Conservation (phyloP, 768 basidiomycete genomes). For the Auricularia sp. region DNA sequence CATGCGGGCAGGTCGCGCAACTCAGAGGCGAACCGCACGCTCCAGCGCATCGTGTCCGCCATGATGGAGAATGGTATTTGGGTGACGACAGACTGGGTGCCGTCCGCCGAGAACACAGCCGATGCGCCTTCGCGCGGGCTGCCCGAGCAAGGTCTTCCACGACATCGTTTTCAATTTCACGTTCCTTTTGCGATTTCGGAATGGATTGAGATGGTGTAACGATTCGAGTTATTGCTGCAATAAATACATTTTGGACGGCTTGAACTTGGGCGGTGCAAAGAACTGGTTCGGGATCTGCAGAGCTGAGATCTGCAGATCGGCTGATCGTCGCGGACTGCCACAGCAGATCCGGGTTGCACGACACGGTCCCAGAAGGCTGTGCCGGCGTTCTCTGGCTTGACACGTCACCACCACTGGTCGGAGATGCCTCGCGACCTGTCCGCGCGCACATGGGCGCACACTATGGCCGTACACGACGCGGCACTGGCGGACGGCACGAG, state of each 20-base stretch:
- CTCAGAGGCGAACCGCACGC: neutral
- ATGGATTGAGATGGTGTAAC: neutral
- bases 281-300: too few relatives aligned
- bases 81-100: neutral
- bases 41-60: neutral
- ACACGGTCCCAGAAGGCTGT: too few relatives aligned
- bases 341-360: too few relatives aligned
- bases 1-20: neutral
- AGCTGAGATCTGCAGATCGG: too few relatives aligned
- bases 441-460: neutral
- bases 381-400: neutral
- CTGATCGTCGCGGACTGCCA: too few relatives aligned
- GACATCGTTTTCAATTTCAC: neutral
- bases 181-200: neutral
- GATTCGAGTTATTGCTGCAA: too few relatives aligned
- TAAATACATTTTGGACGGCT: too few relatives aligned
- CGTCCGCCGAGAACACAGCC: neutral
- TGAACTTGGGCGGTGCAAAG: too few relatives aligned
- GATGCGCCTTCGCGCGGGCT: neutral
- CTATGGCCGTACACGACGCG: neutral
- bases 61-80: neutral
- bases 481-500: neutral
- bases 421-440: neutral
- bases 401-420: neutral
- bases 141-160: neutral